Evolutionary conservation across 441 rosid species (phyloP).

Genomic region (Bocquillonia castaneifolia): DNA sequence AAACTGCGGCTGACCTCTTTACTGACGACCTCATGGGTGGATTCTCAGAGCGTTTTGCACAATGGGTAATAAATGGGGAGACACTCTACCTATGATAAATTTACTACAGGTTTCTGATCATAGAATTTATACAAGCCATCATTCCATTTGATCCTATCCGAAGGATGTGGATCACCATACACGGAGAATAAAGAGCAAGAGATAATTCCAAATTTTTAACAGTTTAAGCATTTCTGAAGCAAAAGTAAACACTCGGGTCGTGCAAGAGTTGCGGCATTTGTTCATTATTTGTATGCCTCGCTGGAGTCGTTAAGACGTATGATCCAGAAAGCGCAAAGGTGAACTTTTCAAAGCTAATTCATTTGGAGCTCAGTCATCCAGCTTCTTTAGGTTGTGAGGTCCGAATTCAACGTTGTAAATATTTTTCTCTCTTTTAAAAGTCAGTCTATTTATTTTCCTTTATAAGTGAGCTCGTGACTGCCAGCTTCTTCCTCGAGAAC

Average conservation of each 20-base stretch:
- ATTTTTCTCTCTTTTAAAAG: neutral
- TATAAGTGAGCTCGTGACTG: neutral
- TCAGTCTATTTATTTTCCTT: neutral
- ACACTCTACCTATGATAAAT: constrained; percentile 40
- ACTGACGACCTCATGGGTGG: constrained; percentile 21
- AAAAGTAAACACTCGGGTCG: constrained; percentile 2
- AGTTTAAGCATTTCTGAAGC: constrained; percentile 11
- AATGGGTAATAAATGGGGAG: constrained; percentile 69
- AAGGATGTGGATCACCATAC: constrained; percentile 43
- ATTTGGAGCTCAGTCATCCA: neutral
- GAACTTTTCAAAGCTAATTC: neutral
- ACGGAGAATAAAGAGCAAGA: constrained; percentile 19
- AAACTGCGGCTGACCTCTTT: constrained; percentile 21
- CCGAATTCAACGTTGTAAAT: constrained; percentile 1
- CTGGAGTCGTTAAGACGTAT: neutral
- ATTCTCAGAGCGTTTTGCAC: constrained; percentile 48
- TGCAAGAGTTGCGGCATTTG: constrained; percentile 7
- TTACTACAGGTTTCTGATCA: constrained; percentile 10
- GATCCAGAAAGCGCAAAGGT: neutral
- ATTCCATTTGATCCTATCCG: constrained; percentile 35
- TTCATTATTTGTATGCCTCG: no score
- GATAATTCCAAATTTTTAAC: constrained; percentile 12
- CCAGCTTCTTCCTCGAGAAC: no score
- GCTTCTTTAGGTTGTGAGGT: neutral
- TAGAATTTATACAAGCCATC: constrained; percentile 13